Percentiles rank a stretch among this genome's conserved stretches.
phyloP scores from a whole-genome alignment of 2,329 filamentous ascomycete species.

The Colletotrichum scovillei region DNA sequence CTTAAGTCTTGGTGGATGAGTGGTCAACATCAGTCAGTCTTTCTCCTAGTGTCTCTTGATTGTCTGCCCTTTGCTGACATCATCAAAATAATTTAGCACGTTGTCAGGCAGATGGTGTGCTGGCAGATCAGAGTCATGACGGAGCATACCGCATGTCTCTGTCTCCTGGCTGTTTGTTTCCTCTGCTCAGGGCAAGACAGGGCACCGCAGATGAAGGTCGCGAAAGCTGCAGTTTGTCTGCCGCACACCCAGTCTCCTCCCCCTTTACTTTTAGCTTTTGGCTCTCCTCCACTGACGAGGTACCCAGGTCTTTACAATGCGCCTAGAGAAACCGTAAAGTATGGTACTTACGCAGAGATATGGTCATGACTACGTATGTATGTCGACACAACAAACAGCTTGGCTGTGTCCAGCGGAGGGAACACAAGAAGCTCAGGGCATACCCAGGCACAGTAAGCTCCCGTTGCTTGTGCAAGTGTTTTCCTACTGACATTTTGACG shows the following conservation, averaged over 20 bases:
- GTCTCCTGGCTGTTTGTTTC: not conserved
- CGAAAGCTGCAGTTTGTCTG: constrained; percentile 25
- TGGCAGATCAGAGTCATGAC: not conserved
- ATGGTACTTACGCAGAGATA: not conserved
- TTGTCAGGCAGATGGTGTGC: not conserved
- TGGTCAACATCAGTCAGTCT: not conserved
- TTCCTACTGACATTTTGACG: not conserved
- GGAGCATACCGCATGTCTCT: constrained; percentile 16
- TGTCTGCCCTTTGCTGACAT: not conserved
- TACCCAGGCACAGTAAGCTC: not conserved
- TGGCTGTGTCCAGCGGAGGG: too few species aligned
- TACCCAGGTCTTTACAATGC: constrained; percentile 2
- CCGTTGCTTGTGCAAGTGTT: not conserved
- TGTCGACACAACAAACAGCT: not conserved
- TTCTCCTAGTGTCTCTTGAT: not conserved
- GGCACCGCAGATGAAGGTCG: not conserved
- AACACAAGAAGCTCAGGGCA: not conserved
- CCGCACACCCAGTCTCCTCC: constrained; percentile 1
- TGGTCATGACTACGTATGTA: constrained; percentile 6
- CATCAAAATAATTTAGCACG: not conserved
- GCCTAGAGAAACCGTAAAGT: not conserved
- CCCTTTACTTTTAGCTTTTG: not conserved
- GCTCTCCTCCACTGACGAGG: not conserved
- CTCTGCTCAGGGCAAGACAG: not conserved
- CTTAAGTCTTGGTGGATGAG: not conserved